phyloP scores from a whole-genome alignment of 768 basidiomycete genomes.

The Suillus brevipes region DNA sequence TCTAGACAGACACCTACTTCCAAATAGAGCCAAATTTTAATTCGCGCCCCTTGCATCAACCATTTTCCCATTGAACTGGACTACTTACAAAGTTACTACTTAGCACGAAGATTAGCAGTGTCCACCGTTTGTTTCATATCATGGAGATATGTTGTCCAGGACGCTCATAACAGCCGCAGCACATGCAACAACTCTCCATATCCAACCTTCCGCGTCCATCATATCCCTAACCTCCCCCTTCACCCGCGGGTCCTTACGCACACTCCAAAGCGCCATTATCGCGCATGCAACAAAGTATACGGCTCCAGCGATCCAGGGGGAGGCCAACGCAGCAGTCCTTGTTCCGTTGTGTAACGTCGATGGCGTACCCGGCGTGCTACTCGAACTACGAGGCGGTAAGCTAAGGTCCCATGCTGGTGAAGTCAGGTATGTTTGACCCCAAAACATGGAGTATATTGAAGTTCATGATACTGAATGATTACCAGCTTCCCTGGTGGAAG shows the following conservation, averaged over 20 bases:
- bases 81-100: background rate
- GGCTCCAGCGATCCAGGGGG: constrained; percentile 29
- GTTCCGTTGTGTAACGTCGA: constrained; percentile 79
- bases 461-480: background rate
- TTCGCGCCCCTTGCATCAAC: no score
- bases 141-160: constrained; percentile 32
- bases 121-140: background rate
- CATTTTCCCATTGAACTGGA: background rate
- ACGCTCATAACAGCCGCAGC: constrained; percentile 20
- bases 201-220: constrained; percentile 12
- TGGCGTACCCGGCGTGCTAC: constrained; percentile 61
- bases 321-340: constrained; percentile 63
- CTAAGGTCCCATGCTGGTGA: constrained; percentile 77
- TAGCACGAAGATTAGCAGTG: background rate
- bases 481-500: constrained; percentile 74
- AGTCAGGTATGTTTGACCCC: constrained; percentile 57
- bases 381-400: constrained; percentile 68
- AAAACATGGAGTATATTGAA: background rate
- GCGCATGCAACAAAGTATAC: background rate
- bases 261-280: background rate
- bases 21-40: no score
- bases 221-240: constrained; percentile 38
- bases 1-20: no score
- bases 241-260: constrained; percentile 34
- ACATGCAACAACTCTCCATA: constrained; percentile 9